Percentiles rank a stretch among this genome's conserved stretches.
Conservation (phyloP, 192 early-diverging fungal species). For the Ambispora gerdemannii region DNA sequence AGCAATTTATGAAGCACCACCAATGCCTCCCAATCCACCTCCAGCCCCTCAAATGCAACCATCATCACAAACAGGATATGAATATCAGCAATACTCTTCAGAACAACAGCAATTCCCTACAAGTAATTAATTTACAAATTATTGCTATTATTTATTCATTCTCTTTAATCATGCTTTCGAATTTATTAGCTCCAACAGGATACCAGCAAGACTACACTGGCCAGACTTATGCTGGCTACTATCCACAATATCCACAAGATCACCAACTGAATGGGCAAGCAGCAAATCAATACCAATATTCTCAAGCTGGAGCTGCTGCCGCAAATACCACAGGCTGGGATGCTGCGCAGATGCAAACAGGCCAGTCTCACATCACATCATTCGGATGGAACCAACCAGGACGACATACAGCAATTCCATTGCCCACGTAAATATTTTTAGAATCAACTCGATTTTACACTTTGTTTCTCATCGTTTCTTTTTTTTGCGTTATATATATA, state of each 20-base stretch:
- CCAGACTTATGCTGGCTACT: constrained; percentile 37
- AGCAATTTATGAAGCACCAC: constrained; percentile 36
- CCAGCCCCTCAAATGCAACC: constrained; percentile 35
- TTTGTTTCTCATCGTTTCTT: background rate
- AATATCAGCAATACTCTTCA: constrained; percentile 32
- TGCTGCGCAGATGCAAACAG: constrained; percentile 18
- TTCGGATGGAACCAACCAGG: constrained; percentile 45
- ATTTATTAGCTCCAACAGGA: background rate
- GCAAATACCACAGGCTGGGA: constrained; percentile 37
- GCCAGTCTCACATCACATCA: constrained; percentile 33
- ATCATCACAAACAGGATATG: constrained; percentile 33
- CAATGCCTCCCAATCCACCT: constrained; percentile 29
- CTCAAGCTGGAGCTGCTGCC: constrained; percentile 20
- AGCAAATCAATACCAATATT: constrained; percentile 32
- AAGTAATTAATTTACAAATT: no score
- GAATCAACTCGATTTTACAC: background rate
- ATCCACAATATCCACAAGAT: constrained; percentile 34
- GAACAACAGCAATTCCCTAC: constrained; percentile 15
- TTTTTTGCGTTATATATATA: background rate
- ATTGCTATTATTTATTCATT: no score
- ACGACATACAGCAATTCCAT: constrained; percentile 48
- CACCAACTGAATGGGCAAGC: constrained; percentile 23
- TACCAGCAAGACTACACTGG: constrained; percentile 34
- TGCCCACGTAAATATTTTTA: constrained; percentile 41
- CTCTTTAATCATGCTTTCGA: no score